Evolutionary conservation across 352 stramenopile species (phyloP).

Genomic region (Pythium aquatile): DNA sequence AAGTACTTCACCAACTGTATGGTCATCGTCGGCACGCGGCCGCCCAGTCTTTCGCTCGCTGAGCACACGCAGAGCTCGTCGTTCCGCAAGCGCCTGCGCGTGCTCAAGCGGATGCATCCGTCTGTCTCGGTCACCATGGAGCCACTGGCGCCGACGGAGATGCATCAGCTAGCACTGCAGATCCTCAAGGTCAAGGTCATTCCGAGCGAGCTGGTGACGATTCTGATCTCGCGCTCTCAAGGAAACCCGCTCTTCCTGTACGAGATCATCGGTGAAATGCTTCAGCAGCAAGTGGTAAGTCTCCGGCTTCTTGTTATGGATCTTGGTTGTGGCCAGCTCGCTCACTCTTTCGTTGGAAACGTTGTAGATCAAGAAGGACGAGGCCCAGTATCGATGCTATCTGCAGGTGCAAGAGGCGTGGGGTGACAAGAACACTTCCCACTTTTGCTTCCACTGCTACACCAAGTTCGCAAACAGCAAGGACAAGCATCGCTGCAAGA

Average conservation of each 20-base stretch:
- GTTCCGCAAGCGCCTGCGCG: conserved; percentile 71
- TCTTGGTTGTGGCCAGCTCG: not conserved
- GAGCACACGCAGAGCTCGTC: conserved; percentile 77
- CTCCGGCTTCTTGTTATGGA: not conserved
- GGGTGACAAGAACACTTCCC: conserved; percentile 67
- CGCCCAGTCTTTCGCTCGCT: conserved; percentile 57
- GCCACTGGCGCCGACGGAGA: conserved; percentile 50
- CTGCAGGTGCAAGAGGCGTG: conserved; percentile 79
- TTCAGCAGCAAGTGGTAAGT: conserved; percentile 66
- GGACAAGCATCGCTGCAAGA: conserved; percentile 78
- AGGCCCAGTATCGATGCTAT: conserved; percentile 52
- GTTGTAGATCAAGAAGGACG: conserved; percentile 57
- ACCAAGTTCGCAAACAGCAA: conserved; percentile 47
- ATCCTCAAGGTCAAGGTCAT: conserved; percentile 63
- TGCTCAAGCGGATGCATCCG: conserved; percentile 64
- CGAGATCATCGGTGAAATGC: conserved; percentile 85
- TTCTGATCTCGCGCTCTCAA: conserved; percentile 74
- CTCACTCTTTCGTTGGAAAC: not conserved
- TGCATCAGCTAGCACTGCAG: conserved; percentile 60
- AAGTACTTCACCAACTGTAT: conserved; percentile 89
- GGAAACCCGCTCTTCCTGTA: conserved; percentile 82
- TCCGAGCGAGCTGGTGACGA: conserved; percentile 52
- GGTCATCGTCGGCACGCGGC: conserved; percentile 65
- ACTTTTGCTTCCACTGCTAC: conserved; percentile 81
- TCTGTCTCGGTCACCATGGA: conserved; percentile 51